These are phyloP conservation scores for Chimonanthus praecox DNA, from an alignment of 164 flowering plant genomes.

Conservation along the genomic window DNA sequence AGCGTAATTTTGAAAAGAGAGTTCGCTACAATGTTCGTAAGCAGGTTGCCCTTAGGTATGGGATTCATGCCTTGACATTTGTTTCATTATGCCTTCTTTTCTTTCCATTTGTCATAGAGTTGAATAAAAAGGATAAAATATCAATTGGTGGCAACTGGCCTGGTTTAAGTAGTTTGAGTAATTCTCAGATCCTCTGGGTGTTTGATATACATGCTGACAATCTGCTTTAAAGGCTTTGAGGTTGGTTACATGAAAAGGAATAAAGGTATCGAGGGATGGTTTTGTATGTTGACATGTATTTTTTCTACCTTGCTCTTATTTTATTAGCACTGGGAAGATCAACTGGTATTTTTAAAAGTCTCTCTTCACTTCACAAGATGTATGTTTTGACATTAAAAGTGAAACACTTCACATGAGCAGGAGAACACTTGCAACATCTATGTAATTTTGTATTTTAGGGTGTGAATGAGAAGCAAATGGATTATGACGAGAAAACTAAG, in stretches of 20 bases:
- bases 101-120: neutral
- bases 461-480: neutral
- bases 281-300: neutral
- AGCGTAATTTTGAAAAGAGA: conserved; percentile 12
- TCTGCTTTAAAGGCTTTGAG: neutral
- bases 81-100: neutral
- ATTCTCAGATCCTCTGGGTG: neutral
- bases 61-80: neutral
- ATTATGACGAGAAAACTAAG: neutral
- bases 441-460: neutral
- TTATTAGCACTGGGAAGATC: neutral
- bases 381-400: neutral
- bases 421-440: neutral
- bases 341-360: neutral
- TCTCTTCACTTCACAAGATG: neutral
- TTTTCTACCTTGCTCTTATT: neutral
- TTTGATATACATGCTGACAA: neutral
- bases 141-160: neutral
- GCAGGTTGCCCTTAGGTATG: conserved; percentile 13
- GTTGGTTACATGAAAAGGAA: neutral
- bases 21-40: conserved; percentile 13
- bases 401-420: neutral
- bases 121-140: neutral
- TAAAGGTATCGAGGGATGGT: neutral
- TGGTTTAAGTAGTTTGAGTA: neutral